Conservation (phyloP, 2,329 filamentous ascomycete species). For the Botrytis sinoallii region DNA sequence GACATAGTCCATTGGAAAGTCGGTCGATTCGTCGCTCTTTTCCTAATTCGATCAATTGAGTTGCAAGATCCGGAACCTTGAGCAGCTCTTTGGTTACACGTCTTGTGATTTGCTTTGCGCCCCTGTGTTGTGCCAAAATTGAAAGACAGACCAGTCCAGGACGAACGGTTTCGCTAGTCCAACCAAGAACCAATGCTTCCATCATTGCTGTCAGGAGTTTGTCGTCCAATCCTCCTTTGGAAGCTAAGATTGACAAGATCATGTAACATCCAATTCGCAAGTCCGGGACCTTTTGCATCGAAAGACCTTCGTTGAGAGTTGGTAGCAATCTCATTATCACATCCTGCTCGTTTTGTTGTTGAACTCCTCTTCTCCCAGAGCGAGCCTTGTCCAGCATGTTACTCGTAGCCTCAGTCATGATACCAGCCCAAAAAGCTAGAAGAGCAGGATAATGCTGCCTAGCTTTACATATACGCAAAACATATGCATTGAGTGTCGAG, state of each 20-base stretch:
- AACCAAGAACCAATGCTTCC: slow-evolving; percentile 79
- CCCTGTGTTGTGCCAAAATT: slow-evolving; percentile 77
- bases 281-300: slow-evolving; percentile 71
- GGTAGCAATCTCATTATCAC: slow-evolving; percentile 66
- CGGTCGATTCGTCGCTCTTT: slow-evolving; percentile 66
- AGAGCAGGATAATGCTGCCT: slow-evolving; percentile 74
- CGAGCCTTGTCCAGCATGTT: slow-evolving; percentile 74
- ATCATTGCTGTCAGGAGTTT: slow-evolving; percentile 80
- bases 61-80: slow-evolving; percentile 58
- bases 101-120: slow-evolving; percentile 64
- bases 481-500: slow-evolving; percentile 71
- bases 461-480: slow-evolving; percentile 68
- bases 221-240: slow-evolving; percentile 77
- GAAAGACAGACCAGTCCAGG: slow-evolving; percentile 77
- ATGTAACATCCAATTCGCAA: slow-evolving; percentile 88
- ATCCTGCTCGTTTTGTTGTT: slow-evolving; percentile 77
- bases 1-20: slow-evolving; percentile 67
- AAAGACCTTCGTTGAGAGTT: slow-evolving; percentile 73
- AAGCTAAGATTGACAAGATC: slow-evolving; percentile 79
- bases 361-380: slow-evolving; percentile 72
- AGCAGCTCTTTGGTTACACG: slow-evolving; percentile 68
- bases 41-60: slow-evolving; percentile 58
- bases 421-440: slow-evolving; percentile 85
- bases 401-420: slow-evolving; percentile 81
- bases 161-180: slow-evolving; percentile 68